A percentile compares a stretch with the other conserved stretches of the same genome.
Conservation (phyloP, 2,329 filamentous ascomycete species). For the Penicillium sp. region DNA sequence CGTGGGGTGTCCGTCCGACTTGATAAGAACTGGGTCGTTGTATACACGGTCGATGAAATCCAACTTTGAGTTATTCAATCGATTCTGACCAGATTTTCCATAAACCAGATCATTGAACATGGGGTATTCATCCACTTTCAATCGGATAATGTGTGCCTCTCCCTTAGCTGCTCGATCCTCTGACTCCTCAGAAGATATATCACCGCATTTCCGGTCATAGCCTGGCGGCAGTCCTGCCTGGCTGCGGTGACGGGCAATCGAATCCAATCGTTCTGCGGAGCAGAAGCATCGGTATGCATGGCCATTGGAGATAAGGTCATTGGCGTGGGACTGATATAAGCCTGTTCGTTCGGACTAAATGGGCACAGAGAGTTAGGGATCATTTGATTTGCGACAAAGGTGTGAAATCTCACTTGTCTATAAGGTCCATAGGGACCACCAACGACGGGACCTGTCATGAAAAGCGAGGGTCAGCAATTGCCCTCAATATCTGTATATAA, state of each 20-base stretch:
- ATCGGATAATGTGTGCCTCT: slow-evolving; percentile 72
- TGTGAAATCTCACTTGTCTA: slow-evolving; percentile 59
- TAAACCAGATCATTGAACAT: slow-evolving; percentile 77
- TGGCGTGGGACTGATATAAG: slow-evolving; percentile 69
- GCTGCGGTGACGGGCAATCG: slow-evolving; percentile 62
- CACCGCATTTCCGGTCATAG: slow-evolving; percentile 71
- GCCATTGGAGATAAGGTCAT: slow-evolving; percentile 65
- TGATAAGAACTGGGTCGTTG: slow-evolving; percentile 86
- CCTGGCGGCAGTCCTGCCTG: slow-evolving; percentile 57
- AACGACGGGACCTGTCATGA: slow-evolving; percentile 64
- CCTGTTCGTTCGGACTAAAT: slow-evolving; percentile 71
- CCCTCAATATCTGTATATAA: background rate
- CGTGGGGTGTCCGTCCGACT: slow-evolving; percentile 87
- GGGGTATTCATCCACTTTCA: slow-evolving; percentile 65
- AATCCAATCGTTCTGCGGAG: slow-evolving; percentile 65
- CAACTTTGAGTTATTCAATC: slow-evolving; percentile 45
- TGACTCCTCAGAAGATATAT: slow-evolving; percentile 65
- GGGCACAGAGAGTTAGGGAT: background rate
- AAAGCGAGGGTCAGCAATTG: slow-evolving; percentile 4
- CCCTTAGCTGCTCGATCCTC: slow-evolving; percentile 65
- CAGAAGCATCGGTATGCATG: slow-evolving; percentile 95
- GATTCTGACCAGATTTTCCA: slow-evolving; percentile 56
- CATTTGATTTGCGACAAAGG: background rate
- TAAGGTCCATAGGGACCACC: slow-evolving; percentile 84
- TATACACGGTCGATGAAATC: slow-evolving; percentile 50